Conservation (phyloP, 768 basidiomycete species). For the Boletellus sp. region DNA sequence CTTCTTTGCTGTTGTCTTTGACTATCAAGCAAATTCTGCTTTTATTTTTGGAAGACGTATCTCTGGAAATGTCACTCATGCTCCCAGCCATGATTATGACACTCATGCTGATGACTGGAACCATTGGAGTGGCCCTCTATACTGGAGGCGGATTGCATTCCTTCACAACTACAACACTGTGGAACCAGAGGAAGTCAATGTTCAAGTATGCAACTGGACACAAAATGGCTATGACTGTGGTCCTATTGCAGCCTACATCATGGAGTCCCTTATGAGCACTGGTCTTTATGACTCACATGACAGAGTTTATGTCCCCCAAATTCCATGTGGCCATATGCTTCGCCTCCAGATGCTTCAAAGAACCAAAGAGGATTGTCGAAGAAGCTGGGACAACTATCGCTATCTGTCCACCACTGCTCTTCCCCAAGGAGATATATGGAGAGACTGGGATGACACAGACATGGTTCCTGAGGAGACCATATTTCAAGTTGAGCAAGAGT, state of each 20-base stretch:
- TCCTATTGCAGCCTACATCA: constrained; percentile 1
- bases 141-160: no score
- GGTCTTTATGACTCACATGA: background rate
- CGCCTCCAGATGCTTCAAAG: no score
- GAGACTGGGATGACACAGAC: background rate
- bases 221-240: constrained; percentile 7
- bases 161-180: no score
- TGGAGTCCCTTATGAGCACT: constrained; percentile 1
- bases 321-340: constrained; percentile 5
- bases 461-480: background rate
- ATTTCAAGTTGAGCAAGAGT: background rate
- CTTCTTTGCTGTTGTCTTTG: background rate
- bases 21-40: background rate
- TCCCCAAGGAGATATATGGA: background rate
- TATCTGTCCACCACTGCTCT: background rate
- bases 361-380: no score
- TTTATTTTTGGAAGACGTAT: background rate
- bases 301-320: background rate
- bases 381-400: constrained; percentile 2
- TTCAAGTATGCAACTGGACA: no score
- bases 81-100: background rate
- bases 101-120: background rate
- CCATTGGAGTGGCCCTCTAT: background rate
- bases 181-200: no score
- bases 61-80: background rate